A percentile compares a stretch with the other conserved stretches of the same genome.
Conservation (phyloP, 345 rosid species). For the Hibiscus syriacus region DNA sequence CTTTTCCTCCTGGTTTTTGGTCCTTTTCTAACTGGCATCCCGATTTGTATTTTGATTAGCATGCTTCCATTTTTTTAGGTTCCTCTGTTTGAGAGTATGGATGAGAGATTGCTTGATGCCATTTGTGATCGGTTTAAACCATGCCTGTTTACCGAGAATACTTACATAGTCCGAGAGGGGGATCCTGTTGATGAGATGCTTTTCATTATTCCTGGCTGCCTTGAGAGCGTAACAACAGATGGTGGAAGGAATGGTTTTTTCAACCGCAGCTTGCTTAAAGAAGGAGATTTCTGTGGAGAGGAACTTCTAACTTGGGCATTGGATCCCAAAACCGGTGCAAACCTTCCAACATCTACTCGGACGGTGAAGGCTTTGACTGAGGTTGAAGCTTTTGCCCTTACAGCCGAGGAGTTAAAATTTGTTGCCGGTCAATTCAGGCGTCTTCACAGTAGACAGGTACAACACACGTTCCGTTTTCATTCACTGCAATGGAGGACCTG, state of each 20-base stretch:
- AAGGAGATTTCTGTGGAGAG: constrained; percentile 95
- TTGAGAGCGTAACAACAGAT: constrained; percentile 89
- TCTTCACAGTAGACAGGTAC: constrained; percentile 92
- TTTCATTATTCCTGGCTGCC: constrained; percentile 90
- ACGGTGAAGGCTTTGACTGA: constrained; percentile 80
- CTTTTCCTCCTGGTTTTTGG: neutral
- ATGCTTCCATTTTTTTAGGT: constrained; percentile 37
- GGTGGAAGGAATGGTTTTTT: constrained; percentile 97
- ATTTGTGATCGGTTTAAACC: constrained; percentile 93
- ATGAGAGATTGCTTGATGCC: constrained; percentile 91
- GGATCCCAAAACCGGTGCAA: constrained; percentile 85
- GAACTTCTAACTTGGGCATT: constrained; percentile 97
- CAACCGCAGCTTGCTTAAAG: constrained; percentile 70
- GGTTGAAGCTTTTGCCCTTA: constrained; percentile 88
- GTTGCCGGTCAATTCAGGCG: constrained; percentile 94
- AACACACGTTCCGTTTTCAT: constrained; percentile 92
- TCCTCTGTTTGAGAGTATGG: constrained; percentile 89
- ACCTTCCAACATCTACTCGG: constrained; percentile 92
- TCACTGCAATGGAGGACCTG: constrained; percentile 99
- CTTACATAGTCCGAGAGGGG: constrained; percentile 85
- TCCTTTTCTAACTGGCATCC: neutral
- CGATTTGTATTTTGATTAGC: neutral
- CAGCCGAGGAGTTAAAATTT: constrained; percentile 84
- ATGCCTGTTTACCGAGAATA: constrained; percentile 62
- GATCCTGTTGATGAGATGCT: constrained; percentile 99